Conservation (phyloP, 768 basidiomycete species). For the Leccinum variicolor region DNA sequence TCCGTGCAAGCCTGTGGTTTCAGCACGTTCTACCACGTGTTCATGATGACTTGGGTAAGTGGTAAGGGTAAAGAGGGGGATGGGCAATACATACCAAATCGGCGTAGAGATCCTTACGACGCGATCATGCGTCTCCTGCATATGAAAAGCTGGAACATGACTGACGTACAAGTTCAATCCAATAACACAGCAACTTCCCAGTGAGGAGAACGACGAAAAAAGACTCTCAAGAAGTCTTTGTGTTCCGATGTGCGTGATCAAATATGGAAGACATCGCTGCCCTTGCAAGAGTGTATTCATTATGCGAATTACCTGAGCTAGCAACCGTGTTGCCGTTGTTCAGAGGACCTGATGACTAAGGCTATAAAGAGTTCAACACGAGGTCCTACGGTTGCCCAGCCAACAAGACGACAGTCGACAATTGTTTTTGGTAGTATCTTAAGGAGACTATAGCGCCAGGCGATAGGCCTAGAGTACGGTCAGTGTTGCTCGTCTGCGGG, state of each 20-base stretch:
- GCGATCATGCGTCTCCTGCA: constrained; percentile 4
- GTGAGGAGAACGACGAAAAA: not conserved
- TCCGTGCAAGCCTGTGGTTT: constrained; percentile 10
- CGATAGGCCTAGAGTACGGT: not conserved
- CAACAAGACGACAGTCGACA: not conserved
- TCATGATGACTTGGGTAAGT: constrained; percentile 6
- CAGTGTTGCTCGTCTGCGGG: not conserved
- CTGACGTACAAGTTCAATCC: constrained; percentile 10
- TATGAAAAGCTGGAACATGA: constrained; percentile 9
- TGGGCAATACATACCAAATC: not conserved
- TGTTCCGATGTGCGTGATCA: not conserved
- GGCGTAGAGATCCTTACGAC: not conserved
- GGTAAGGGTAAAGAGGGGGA: constrained; percentile 1
- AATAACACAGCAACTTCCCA: not conserved
- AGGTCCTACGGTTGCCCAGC: not conserved
- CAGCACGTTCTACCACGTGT: constrained; percentile 1
- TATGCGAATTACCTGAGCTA: not conserved
- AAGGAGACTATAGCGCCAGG: not conserved
- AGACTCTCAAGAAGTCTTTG: not conserved
- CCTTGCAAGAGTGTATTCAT: not conserved
- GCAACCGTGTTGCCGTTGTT: not conserved
- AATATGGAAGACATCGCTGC: not conserved
- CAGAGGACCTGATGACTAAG: not conserved
- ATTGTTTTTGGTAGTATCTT: constrained; percentile 3
- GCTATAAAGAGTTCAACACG: not conserved